Evolutionary conservation across 495 filamentous ascomycete species (phyloP).

Genomic region (Neurospora tetrasperma): DNA sequence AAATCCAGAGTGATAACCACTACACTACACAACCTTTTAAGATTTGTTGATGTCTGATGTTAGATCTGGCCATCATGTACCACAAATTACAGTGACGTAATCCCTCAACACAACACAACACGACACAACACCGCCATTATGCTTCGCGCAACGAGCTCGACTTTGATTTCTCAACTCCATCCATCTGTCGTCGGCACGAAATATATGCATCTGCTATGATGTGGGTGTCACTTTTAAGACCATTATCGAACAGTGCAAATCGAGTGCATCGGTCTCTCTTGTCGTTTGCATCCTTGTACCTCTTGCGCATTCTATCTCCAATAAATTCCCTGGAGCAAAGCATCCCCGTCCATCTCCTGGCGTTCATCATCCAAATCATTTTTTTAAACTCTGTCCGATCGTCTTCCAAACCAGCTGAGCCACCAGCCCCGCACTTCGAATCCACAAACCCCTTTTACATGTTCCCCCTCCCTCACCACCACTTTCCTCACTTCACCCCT

Average conservation of each 20-base stretch:
- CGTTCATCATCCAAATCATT: background rate
- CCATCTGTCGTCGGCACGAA: background rate
- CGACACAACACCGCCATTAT: background rate
- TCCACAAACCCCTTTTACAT: background rate
- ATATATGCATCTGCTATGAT: background rate
- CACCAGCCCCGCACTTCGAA: background rate
- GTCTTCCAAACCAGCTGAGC: background rate
- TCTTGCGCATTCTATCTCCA: background rate
- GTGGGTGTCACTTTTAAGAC: background rate
- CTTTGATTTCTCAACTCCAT: background rate
- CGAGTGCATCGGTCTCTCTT: background rate
- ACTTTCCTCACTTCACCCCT: background rate
- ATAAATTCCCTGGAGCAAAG: background rate
- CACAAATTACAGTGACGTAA: background rate
- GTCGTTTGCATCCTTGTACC: background rate
- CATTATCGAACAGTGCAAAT: background rate
- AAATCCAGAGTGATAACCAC: conserved; percentile 1
- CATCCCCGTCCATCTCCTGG: background rate
- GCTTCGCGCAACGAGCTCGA: background rate
- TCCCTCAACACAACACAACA: background rate
- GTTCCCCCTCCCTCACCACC: background rate
- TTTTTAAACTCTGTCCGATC: background rate
- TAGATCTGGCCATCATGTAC: background rate
- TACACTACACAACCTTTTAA: background rate
- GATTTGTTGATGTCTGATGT: background rate